These are phyloP conservation scores for Beauveria sp. DNA, from an alignment of 2,329 filamentous ascomycete genomes.

Conservation along the genomic window DNA sequence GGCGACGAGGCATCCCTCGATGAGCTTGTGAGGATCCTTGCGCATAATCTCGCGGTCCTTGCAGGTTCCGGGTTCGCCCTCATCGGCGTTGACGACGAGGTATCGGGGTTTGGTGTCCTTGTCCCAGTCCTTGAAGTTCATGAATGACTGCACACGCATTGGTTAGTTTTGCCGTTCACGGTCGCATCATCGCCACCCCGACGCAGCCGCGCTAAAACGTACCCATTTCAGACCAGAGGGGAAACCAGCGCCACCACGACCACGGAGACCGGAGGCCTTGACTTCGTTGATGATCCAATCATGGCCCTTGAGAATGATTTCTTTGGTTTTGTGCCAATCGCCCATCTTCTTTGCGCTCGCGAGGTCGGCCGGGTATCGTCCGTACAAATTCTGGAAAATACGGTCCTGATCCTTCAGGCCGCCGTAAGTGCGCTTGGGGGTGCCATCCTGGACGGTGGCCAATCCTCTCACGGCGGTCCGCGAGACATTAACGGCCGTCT, in stretches of 20 bases:
- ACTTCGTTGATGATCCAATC: conserved; percentile 98
- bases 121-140: conserved; percentile 99
- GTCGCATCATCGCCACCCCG: conserved; percentile 2
- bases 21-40: conserved; percentile 97
- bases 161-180: conserved; percentile 12
- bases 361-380: conserved; percentile 82
- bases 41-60: conserved; percentile 99
- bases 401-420: conserved; percentile 93
- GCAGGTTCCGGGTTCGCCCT: conserved; percentile 97
- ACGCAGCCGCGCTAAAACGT: conserved; percentile 30
- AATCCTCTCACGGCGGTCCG: conserved; percentile 55
- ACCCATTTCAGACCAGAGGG: conserved; percentile 99
- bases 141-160: conserved; percentile 66
- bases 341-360: conserved; percentile 96
- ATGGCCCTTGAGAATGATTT: conserved; percentile 93
- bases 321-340: conserved; percentile 99
- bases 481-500: conserved; percentile 32
- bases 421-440: conserved; percentile 67
- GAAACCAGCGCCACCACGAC: conserved; percentile 94
- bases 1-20: conserved; percentile 93
- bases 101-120: conserved; percentile 95
- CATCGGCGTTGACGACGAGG: conserved; percentile 95
- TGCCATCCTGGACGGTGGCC: conserved; percentile 70
- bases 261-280: conserved; percentile 91
- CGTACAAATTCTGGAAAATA: conserved; percentile 98